These are phyloP conservation scores for Azolla pinnata DNA, from an alignment of 75 land plant species.

Conservation along the genomic window DNA sequence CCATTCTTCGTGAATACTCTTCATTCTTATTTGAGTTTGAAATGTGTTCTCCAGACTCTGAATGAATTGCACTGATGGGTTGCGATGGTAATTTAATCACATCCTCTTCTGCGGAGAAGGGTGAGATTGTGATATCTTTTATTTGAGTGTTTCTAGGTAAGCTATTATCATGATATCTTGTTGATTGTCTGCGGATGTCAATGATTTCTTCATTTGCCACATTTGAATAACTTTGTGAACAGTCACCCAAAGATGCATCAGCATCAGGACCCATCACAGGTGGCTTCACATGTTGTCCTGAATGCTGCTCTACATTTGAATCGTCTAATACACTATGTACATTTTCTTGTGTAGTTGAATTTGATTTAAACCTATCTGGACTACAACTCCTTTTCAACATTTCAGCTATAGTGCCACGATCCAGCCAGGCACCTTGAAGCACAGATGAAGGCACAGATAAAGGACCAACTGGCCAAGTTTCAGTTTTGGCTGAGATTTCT, in stretches of 20 bases:
- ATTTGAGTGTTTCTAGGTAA: too few relatives aligned
- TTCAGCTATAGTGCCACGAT: slow-evolving; percentile 21
- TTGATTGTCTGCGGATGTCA: too few relatives aligned
- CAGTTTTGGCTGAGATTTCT: background rate
- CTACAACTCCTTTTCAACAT: slow-evolving; percentile 6
- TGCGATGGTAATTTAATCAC: too few relatives aligned
- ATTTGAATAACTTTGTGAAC: background rate
- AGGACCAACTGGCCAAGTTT: background rate
- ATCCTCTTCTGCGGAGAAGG: too few relatives aligned
- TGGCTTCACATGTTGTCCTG: background rate
- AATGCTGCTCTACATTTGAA: background rate
- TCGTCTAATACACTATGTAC: too few relatives aligned
- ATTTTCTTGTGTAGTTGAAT: background rate
- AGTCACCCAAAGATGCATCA: background rate
- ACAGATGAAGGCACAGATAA: slow-evolving; percentile 4
- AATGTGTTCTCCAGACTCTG: too few relatives aligned
- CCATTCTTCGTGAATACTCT: too few relatives aligned
- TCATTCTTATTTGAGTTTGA: too few relatives aligned
- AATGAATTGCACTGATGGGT: too few relatives aligned
- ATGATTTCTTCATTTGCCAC: too few relatives aligned
- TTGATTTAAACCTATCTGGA: background rate
- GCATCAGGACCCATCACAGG: background rate
- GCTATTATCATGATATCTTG: too few relatives aligned
- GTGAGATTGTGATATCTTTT: too few relatives aligned
- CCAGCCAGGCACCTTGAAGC: slow-evolving; percentile 23